phyloP scores from a whole-genome alignment of 1,284 basidiomycete species.

The Tilletia walkeri region DNA sequence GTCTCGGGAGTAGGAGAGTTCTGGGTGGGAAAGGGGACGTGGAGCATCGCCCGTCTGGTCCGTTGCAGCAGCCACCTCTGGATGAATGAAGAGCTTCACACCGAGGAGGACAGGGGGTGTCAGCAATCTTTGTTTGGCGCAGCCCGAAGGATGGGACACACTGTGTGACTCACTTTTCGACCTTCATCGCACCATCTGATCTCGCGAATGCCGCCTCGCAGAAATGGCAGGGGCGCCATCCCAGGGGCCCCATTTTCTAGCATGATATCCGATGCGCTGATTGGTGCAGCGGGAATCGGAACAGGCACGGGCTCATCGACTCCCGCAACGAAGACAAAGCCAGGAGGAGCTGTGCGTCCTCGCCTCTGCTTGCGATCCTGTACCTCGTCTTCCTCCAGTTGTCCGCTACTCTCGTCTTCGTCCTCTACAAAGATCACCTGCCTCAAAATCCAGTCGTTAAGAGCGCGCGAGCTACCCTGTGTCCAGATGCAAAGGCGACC shows the following conservation, averaged over 20 bases:
- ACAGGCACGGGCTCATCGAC: neutral
- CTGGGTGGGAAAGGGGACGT: neutral
- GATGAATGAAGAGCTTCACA: conserved; percentile 9
- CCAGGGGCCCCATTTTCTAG: neutral
- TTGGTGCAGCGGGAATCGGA: conserved; percentile 7
- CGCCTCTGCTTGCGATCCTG: neutral
- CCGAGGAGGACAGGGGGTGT: neutral
- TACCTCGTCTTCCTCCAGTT: neutral
- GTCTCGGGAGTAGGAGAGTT: conserved; percentile 7
- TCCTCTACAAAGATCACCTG: conserved; percentile 11
- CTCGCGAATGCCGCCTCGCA: neutral
- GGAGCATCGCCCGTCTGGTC: neutral
- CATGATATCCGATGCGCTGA: neutral
- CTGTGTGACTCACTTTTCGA: neutral
- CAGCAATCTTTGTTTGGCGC: neutral
- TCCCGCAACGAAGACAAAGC: neutral
- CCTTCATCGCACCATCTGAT: conserved; percentile 12
- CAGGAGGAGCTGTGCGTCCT: neutral
- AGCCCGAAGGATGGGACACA: neutral
- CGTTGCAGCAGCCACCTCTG: neutral
- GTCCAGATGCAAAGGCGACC: conserved; percentile 17
- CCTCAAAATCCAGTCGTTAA: conserved; percentile 5
- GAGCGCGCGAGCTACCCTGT: neutral
- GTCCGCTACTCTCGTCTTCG: neutral
- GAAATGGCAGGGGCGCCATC: neutral